Evolutionary conservation across 148 eudicot species (phyloP), one percentile per base, ranked within the genome.

Genomic region (Pouteria glomerata): DNA sequence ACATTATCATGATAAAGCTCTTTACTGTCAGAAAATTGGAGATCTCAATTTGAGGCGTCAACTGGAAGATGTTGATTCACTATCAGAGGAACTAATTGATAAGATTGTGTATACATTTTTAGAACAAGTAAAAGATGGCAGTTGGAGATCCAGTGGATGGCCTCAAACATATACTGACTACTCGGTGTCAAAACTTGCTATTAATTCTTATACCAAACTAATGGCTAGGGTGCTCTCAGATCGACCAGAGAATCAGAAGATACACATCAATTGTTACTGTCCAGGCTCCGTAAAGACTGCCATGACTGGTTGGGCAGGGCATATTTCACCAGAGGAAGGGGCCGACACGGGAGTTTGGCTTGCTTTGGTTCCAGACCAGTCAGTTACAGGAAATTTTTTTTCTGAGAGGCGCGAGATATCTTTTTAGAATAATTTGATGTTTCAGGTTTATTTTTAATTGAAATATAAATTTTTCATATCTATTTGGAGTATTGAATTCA

Each of bases 321-420:
- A 88, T 70, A 82, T 78, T 33, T 77, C 90, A 16, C 93, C 85
- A n/a, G 97, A 91, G 73, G 93, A 91, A 33, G 98, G 89, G 8
- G 98, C 98, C 75, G 97, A 94, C 57, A 94, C 98, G 4, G 96
- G 91, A 11, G 96, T 94, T 42, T 94, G 98, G 97, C 97, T 94
- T 69, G 89, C 98, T 24, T 55, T 94, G 80, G 87, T 91, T 60
- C 89, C 90, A 1, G 90, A 86, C n/a, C 84, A 76, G 58, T 67
- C 78, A 16, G 80, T 83, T 0, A 89, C 76, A 29, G 98, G 98
- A 16, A 94, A 86, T 37, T 88, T 94, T 67, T 94, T 94, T 57
- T 86, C 86, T 71, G 98, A 94, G 75, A 87, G 97, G 70, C 97
- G 97, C 15, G 98, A 94, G 74, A 81, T 91, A 31, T 77, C 79